A percentile compares a stretch with the other conserved stretches of the same genome.
phyloP scores from a whole-genome alignment of 768 basidiomycete genomes.

The Boletus bicolor region DNA sequence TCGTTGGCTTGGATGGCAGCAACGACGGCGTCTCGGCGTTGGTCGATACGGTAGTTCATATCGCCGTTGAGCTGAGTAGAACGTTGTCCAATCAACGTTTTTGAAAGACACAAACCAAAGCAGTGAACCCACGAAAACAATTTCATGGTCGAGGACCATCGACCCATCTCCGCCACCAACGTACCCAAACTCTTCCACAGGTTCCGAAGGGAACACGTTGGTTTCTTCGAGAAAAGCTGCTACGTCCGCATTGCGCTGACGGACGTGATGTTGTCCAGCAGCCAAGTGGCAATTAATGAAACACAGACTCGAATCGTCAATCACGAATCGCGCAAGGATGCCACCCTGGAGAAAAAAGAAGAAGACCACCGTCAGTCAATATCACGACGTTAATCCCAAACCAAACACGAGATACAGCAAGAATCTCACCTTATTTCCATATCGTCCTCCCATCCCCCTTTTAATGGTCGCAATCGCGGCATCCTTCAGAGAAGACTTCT shows the following conservation, averaged over 20 bases:
- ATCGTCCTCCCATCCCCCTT: conserved; percentile 87
- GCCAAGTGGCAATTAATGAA: conserved; percentile 97
- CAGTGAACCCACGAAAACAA: conserved; percentile 62
- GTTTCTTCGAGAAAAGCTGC: conserved; percentile 85
- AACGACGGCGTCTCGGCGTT: conserved; percentile 80
- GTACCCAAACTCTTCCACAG: conserved; percentile 61
- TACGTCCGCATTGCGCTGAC: conserved; percentile 83
- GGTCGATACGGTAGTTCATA: conserved; percentile 97
- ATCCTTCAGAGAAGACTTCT: conserved; percentile 60
- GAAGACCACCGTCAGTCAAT: not conserved
- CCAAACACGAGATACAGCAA: not conserved
- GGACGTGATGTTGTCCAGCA: conserved; percentile 84
- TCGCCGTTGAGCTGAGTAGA: conserved; percentile 76
- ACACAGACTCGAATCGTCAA: conserved; percentile 92
- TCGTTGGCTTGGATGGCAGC: conserved; percentile 68
- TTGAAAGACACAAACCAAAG: not conserved
- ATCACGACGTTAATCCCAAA: not conserved
- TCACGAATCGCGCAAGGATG: conserved; percentile 82
- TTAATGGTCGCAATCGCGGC: conserved; percentile 80
- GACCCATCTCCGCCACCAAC: conserved; percentile 91
- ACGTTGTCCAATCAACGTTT: not conserved
- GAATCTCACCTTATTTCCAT: conserved; percentile 85
- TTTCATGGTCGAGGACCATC: conserved; percentile 92
- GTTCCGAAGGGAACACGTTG: conserved; percentile 53
- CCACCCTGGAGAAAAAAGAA: conserved; percentile 60